These are phyloP conservation scores for Penicillium sp. DNA, from an alignment of 2,329 filamentous ascomycete species.

Conservation along the genomic window DNA sequence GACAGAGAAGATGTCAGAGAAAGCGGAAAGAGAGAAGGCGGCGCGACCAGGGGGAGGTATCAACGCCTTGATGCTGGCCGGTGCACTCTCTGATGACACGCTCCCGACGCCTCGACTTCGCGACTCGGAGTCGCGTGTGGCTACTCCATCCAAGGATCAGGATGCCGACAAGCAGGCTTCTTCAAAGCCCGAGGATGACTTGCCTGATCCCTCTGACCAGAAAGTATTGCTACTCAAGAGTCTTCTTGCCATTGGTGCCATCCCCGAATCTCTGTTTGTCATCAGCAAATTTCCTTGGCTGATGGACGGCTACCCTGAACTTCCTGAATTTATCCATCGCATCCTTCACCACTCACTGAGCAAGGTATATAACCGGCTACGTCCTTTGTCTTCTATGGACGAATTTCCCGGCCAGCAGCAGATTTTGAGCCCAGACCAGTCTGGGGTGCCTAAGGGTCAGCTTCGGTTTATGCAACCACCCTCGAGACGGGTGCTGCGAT, in stretches of 20 bases:
- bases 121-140: conserved; percentile 52
- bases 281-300: conserved; percentile 92
- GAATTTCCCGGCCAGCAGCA: conserved; percentile 51
- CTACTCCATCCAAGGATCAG: conserved; percentile 55
- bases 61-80: conserved; percentile 85
- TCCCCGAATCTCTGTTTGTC: conserved; percentile 90
- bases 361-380: conserved; percentile 62
- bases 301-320: conserved; percentile 75
- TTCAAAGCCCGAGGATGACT: conserved; percentile 44
- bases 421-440: conserved; percentile 60
- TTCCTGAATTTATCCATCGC: conserved; percentile 78
- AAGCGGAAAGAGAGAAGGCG: conserved; percentile 72
- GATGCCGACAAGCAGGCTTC: conserved; percentile 43
- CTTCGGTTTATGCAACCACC: conserved; percentile 60
- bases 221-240: conserved; percentile 82
- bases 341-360: conserved; percentile 78
- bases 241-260: conserved; percentile 82
- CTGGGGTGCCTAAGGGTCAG: conserved; percentile 65
- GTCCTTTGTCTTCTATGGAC: conserved; percentile 45
- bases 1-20: conserved; percentile 67
- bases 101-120: conserved; percentile 50
- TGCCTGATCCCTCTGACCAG: conserved; percentile 76
- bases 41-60: conserved; percentile 67
- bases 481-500: conserved; percentile 68
- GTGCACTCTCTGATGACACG: conserved; percentile 80